These are phyloP conservation scores for Phytophthora colocasiae DNA, from an alignment of 352 stramenopile species.

Conservation along the genomic window DNA sequence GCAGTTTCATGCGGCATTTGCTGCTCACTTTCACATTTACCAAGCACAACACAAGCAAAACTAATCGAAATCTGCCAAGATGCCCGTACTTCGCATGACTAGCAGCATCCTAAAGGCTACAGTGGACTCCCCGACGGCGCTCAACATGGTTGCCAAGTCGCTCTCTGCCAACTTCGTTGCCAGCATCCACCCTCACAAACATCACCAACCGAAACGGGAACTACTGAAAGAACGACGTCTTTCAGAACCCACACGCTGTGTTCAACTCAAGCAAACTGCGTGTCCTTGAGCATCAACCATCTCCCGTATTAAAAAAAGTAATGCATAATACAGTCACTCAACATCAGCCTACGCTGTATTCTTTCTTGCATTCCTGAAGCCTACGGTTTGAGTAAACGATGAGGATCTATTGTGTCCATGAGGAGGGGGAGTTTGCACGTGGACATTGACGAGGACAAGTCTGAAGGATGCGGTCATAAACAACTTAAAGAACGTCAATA, in stretches of 20 bases:
- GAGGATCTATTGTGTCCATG: too few relatives aligned
- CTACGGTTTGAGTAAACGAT: too few relatives aligned
- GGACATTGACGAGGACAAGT: too few relatives aligned
- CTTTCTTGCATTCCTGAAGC: too few relatives aligned
- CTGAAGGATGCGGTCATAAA: too few relatives aligned
- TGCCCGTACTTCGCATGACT: slow-evolving; percentile 28
- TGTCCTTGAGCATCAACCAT: slow-evolving; percentile 15
- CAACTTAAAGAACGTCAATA: too few relatives aligned
- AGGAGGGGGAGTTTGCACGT: too few relatives aligned
- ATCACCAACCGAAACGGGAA: slow-evolving; percentile 12
- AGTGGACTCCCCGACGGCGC: slow-evolving; percentile 26
- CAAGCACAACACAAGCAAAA: slow-evolving; percentile 4
- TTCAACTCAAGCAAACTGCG: slow-evolving; percentile 11
- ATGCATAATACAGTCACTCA: too few relatives aligned
- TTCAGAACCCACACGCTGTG: slow-evolving; percentile 14
- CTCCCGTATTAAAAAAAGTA: not conserved
- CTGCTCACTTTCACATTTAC: slow-evolving; percentile 11
- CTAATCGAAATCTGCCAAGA: not conserved
- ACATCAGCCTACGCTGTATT: too few relatives aligned
- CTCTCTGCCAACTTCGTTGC: slow-evolving; percentile 27
- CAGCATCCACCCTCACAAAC: slow-evolving; percentile 23
- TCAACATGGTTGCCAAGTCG: slow-evolving; percentile 26
- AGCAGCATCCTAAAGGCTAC: slow-evolving; percentile 34
- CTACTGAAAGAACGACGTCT: slow-evolving; percentile 14
- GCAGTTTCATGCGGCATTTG: not conserved